Evolutionary conservation across 2,329 filamentous ascomycete genomes (phyloP).

Genomic region (Diaporthe velutina): DNA sequence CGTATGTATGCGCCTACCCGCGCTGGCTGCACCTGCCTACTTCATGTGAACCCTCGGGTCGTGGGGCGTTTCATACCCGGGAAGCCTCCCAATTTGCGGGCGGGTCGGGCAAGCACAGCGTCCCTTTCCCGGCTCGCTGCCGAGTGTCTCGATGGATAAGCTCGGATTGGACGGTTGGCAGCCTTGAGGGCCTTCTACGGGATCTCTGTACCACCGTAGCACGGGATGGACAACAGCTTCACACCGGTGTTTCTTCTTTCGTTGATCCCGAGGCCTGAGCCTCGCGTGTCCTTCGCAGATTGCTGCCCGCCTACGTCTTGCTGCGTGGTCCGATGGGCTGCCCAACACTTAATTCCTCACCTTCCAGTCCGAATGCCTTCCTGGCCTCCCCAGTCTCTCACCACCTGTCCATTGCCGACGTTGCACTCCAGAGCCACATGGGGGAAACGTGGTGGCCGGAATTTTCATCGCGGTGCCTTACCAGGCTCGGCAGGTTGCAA

Average conservation of each 20-base stretch:
- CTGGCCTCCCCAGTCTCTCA: background rate
- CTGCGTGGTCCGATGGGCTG: background rate
- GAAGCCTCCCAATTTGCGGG: constrained; percentile 27
- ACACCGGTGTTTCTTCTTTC: constrained; percentile 11
- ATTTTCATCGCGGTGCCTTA: constrained; percentile 2
- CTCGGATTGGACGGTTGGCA: constrained; percentile 1
- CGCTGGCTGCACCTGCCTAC: background rate
- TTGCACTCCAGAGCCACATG: constrained; percentile 12
- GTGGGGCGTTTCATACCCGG: constrained; percentile 16
- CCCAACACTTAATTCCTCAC: background rate
- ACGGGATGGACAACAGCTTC: background rate
- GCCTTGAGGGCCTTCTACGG: background rate
- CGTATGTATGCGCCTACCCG: constrained; percentile 16
- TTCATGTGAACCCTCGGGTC: background rate
- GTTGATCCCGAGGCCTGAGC: constrained; percentile 9
- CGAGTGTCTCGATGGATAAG: constrained; percentile 15
- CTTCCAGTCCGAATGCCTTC: background rate
- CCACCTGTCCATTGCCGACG: background rate
- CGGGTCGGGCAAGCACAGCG: constrained; percentile 4
- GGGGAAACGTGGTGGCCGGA: constrained; percentile 1
- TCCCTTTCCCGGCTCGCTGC: constrained; percentile 18
- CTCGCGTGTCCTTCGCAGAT: background rate
- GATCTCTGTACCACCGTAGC: constrained; percentile 21
- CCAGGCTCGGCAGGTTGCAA: constrained; percentile 15
- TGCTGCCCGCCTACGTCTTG: background rate